A percentile compares a stretch with the other conserved stretches of the same genome.
Conservation (phyloP, 1,284 basidiomycete genomes). For the Rhodotorula sp. region DNA sequence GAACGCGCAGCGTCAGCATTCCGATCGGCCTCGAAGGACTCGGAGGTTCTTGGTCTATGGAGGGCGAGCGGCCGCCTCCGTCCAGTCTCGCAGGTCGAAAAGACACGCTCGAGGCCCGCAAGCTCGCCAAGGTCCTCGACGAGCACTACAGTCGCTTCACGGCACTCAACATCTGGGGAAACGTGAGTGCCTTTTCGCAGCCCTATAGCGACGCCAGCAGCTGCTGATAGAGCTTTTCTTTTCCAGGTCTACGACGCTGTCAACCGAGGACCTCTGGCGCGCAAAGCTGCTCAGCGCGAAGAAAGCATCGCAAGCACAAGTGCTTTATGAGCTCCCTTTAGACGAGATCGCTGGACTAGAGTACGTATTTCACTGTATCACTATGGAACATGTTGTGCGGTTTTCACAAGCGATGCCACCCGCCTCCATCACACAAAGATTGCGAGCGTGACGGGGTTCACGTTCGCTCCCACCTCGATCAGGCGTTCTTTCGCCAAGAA, state of each 20-base stretch:
- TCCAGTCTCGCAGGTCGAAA: slow-evolving; percentile 74
- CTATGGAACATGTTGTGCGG: no score
- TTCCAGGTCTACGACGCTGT: neutral
- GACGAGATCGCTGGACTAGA: no score
- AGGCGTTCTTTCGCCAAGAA: slow-evolving; percentile 9
- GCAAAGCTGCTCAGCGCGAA: no score
- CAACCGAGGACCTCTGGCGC: neutral
- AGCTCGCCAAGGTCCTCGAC: slow-evolving; percentile 34
- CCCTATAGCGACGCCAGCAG: neutral
- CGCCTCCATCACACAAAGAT: slow-evolving; percentile 9
- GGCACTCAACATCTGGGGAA: slow-evolving; percentile 30
- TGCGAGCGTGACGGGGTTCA: slow-evolving; percentile 31
- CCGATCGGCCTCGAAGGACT: slow-evolving; percentile 13
- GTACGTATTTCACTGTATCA: no score
- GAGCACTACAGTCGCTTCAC: slow-evolving; percentile 34
- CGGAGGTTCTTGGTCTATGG: slow-evolving; percentile 60
- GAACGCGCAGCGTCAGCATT: neutral
- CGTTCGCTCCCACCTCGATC: slow-evolving; percentile 22
- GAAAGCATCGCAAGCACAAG: no score
- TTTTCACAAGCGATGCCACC: no score
- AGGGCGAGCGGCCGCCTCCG: slow-evolving; percentile 70
- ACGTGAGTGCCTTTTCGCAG: slow-evolving; percentile 15
- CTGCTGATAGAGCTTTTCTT: neutral
- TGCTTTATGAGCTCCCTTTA: no score
- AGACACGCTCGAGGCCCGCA: slow-evolving; percentile 57